phyloP scores from a whole-genome alignment of 1,139 yeast species.

The Candida anutae region DNA sequence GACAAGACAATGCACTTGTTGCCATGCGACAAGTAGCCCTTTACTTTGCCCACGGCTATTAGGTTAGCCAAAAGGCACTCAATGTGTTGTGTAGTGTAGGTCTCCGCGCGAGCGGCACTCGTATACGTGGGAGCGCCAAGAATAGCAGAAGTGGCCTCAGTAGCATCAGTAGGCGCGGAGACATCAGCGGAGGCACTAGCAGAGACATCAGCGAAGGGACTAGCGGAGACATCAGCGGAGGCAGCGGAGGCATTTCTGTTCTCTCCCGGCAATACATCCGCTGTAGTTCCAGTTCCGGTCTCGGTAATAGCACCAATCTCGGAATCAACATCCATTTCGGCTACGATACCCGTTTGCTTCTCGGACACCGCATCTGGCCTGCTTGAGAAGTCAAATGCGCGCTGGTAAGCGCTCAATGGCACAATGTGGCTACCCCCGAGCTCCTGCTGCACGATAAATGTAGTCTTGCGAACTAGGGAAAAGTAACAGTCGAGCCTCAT shows the following conservation, averaged over 20 bases:
- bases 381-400: constrained; percentile 37
- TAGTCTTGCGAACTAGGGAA: constrained; percentile 45
- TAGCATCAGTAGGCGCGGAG: no score
- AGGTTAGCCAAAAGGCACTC: constrained; percentile 70
- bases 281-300: background rate
- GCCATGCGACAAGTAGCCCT: constrained; percentile 79
- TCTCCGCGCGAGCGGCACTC: background rate
- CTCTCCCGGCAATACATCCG: background rate
- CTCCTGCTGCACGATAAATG: constrained; percentile 26
- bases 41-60: constrained; percentile 55
- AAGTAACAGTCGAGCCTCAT: constrained; percentile 46
- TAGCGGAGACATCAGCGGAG: no score
- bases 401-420: constrained; percentile 38
- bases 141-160: no score
- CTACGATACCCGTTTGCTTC: no score
- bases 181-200: no score
- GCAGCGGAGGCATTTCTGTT: no score
- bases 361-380: no score
- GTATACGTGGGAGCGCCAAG: no score
- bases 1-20: constrained; percentile 71
- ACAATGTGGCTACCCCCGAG: constrained; percentile 26
- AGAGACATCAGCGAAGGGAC: no score
- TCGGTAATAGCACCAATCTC: no score
- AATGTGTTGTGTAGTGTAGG: constrained; percentile 14
- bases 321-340: no score